Evolutionary conservation across 2,329 filamentous ascomycete genomes (phyloP).

Genomic region (Eurotiales sp.): DNA sequence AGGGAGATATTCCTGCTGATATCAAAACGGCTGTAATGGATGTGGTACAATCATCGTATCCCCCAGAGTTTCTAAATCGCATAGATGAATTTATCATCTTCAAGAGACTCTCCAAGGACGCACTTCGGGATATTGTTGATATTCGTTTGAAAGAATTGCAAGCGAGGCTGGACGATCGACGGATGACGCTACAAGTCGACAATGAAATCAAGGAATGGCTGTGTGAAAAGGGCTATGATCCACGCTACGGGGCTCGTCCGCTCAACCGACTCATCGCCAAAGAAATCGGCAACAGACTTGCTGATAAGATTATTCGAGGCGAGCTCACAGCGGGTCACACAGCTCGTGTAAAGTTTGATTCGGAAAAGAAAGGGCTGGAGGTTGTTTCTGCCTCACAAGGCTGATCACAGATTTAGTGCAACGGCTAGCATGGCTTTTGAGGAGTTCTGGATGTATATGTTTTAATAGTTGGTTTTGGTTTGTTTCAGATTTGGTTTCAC

Average conservation of each 20-base stretch:
- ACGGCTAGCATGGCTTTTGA: conserved; percentile 4
- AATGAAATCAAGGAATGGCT: conserved; percentile 78
- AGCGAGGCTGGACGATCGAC: conserved; percentile 73
- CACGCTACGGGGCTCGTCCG: conserved; percentile 84
- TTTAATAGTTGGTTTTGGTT: neutral
- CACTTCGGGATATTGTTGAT: conserved; percentile 87
- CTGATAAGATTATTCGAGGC: conserved; percentile 88
- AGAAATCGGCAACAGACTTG: conserved; percentile 82
- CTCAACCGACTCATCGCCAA: conserved; percentile 87
- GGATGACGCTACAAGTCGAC: conserved; percentile 71
- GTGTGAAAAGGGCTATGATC: conserved; percentile 84
- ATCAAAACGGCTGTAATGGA: conserved; percentile 83
- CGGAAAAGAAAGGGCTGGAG: conserved; percentile 57
- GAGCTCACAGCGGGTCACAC: conserved; percentile 71
- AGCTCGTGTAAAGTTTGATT: conserved; percentile 66
- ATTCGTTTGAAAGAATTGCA: conserved; percentile 86
- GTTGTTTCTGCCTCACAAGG: conserved; percentile 33
- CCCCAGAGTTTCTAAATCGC: conserved; percentile 93
- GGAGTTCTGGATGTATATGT: conserved; percentile 4
- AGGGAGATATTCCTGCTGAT: conserved; percentile 67
- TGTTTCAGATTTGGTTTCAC: no score
- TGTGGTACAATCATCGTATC: conserved; percentile 69
- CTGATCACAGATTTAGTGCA: neutral
- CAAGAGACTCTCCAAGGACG: conserved; percentile 73
- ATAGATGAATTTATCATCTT: conserved; percentile 98